phyloP scores from a whole-genome alignment of 1,139 yeast species.

The Candida frijolesensis region DNA sequence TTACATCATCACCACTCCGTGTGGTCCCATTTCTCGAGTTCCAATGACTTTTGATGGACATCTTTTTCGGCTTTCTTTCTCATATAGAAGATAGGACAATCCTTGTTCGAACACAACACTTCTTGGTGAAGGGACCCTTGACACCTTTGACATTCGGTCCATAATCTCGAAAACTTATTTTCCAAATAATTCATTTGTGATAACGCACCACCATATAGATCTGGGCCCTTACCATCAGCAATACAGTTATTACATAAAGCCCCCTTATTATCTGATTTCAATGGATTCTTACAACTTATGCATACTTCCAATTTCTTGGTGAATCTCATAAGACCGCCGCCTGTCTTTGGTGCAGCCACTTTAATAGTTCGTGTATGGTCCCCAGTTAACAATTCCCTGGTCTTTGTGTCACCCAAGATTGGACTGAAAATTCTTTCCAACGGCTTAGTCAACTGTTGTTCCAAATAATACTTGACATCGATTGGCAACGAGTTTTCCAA shows the following conservation, averaged over 20 bases:
- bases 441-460: constrained; percentile 92
- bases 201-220: constrained; percentile 75
- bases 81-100: constrained; percentile 98
- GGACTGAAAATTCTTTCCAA: constrained; percentile 94
- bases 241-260: constrained; percentile 84
- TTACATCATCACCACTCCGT: constrained; percentile 49
- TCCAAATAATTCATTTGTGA: constrained; percentile 81
- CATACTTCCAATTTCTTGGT: constrained; percentile 89
- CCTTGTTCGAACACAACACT: constrained; percentile 91
- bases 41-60: constrained; percentile 65
- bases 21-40: constrained; percentile 71
- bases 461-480: constrained; percentile 92
- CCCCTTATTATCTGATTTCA: constrained; percentile 65
- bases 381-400: constrained; percentile 77
- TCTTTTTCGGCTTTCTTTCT: constrained; percentile 94
- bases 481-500: constrained; percentile 90
- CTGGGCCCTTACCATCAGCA: constrained; percentile 73
- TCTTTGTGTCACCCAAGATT: constrained; percentile 82
- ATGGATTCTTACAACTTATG: constrained; percentile 83
- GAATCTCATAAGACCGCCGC: constrained; percentile 87
- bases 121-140: constrained; percentile 96
- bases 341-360: constrained; percentile 57
- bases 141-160: constrained; percentile 99
- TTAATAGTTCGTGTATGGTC: constrained; percentile 81
- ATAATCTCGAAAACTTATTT: constrained; percentile 78